Evolutionary conservation across 73 alveolate species (phyloP), one percentile per base, ranked within the genome.

Genomic region (Breviolum minutum): DNA sequence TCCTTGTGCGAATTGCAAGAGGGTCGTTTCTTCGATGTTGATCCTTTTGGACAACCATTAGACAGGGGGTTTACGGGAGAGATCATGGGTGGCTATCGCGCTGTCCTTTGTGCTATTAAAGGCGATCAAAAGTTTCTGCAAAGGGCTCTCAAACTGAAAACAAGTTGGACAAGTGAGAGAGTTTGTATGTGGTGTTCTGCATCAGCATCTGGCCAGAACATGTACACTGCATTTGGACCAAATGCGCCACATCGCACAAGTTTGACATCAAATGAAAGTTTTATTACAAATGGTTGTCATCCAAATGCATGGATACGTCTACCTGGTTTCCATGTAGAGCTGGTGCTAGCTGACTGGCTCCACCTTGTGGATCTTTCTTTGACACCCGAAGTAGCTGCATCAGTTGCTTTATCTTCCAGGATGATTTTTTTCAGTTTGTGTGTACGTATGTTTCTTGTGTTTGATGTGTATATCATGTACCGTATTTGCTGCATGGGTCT

Each of bases 291-390:
- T 6, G 66, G 87, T 6, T 79, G 87, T 32, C n/a, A 11, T 8
- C 87, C 87, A 11, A 79, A 79, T 64, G 16, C 66, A 13, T 79
- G 87, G 87, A 32, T 79, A 32, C 22, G 87, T 10, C 66, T 79
- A 12, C 87, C 87, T 9, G 87, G 87, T 8, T 79, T 79, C 66
- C 29, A 79, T 14, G 66, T 79, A 29, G 63, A 29, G 27, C 0
- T 63, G 27, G 87, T 79, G 66, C 19, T 79, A 64, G 66, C 87
- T 6, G 87, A 79, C 27, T 79, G 87, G 87, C 87, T 79, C 13
- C 87, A 79, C 66, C 66, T 79, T 5, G 27, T 79, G 6, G 87
- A 79, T 14, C 66, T 79, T 6, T 79, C 87, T 22, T 14, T 79
- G 66, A 14, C 48, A 0, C 87, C 87, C 0, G 87, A 79, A 79